Conservation (phyloP, 2,329 filamentous ascomycete genomes). For the Dissoconium aciculare region DNA sequence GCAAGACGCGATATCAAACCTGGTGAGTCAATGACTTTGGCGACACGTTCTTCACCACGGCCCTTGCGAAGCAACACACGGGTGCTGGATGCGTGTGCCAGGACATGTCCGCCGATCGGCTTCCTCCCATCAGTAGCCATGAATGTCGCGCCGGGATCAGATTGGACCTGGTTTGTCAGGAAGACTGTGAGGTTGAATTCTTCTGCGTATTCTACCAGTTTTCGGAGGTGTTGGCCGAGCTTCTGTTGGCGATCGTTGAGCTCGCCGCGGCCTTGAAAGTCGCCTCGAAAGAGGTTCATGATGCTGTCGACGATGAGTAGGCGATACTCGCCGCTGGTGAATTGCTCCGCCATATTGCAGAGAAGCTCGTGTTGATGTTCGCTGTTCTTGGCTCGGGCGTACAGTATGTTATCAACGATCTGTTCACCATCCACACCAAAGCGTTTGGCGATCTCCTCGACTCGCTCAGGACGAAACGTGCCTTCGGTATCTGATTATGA, state of each 20-base stretch:
- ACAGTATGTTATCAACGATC: conserved; percentile 52
- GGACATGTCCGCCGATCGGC: conserved; percentile 51
- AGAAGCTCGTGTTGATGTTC: conserved; percentile 51
- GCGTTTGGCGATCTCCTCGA: conserved; percentile 50
- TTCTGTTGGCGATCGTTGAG: conserved; percentile 55
- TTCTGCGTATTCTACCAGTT: conserved; percentile 50
- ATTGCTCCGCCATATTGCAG: conserved; percentile 45
- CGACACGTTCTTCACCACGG: conserved; percentile 53
- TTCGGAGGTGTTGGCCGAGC: conserved; percentile 49
- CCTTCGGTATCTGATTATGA: conserved; percentile 38
- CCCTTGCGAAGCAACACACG: conserved; percentile 52
- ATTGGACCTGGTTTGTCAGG: conserved; percentile 59
- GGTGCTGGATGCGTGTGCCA: conserved; percentile 54
- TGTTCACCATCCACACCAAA: conserved; percentile 45
- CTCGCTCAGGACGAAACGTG: conserved; percentile 52
- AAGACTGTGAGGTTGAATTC: conserved; percentile 53
- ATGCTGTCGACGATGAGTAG: conserved; percentile 56
- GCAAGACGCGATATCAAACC: conserved; percentile 27
- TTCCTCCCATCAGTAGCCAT: conserved; percentile 53
- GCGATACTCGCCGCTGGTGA: conserved; percentile 48
- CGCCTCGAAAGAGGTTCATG: conserved; percentile 54
- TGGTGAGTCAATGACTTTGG: conserved; percentile 53
- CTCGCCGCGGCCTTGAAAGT: conserved; percentile 52
- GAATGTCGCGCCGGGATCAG: conserved; percentile 54
- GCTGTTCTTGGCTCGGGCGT: conserved; percentile 49